These are phyloP conservation scores for Camellia japonica DNA, from an alignment of 148 eudicot genomes.

Conservation along the genomic window DNA sequence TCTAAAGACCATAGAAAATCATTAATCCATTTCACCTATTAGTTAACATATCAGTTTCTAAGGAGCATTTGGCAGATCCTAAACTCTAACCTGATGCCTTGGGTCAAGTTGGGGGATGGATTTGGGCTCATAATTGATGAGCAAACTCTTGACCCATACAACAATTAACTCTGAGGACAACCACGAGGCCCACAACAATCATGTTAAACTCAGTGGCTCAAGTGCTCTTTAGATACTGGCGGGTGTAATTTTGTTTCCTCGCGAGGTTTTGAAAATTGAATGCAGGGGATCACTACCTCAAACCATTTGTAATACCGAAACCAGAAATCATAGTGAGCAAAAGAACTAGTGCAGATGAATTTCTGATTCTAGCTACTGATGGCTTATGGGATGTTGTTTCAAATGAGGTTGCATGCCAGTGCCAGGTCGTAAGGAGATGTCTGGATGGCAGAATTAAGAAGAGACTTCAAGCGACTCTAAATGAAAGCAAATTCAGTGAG, in stretches of 20 bases:
- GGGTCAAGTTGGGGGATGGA: no score
- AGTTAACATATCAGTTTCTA: no score
- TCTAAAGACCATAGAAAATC: no score
- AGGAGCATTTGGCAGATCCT: no score
- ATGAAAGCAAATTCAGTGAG: not conserved
- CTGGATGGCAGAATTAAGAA: constrained; percentile 16
- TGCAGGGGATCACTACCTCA: constrained; percentile 41
- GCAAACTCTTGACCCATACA: no score
- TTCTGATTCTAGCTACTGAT: constrained; percentile 40
- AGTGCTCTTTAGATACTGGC: no score
- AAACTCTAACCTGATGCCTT: no score
- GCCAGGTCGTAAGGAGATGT: constrained; percentile 28
- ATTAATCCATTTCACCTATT: no score
- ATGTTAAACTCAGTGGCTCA: no score
- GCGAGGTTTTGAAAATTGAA: not conserved
- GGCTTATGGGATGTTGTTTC: constrained; percentile 56
- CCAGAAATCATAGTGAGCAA: constrained; percentile 36
- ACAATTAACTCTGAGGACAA: no score
- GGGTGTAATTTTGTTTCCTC: not conserved
- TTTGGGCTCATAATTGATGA: no score
- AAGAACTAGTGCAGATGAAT: constrained; percentile 33
- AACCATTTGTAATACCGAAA: constrained; percentile 40
- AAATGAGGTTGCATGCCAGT: constrained; percentile 40
- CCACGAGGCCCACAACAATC: no score
- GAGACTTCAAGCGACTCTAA: not conserved